Evolutionary conservation across 495 filamentous ascomycete species (phyloP), one percentile per base, ranked within the genome.

Genomic region (Xylaria palmicola): DNA sequence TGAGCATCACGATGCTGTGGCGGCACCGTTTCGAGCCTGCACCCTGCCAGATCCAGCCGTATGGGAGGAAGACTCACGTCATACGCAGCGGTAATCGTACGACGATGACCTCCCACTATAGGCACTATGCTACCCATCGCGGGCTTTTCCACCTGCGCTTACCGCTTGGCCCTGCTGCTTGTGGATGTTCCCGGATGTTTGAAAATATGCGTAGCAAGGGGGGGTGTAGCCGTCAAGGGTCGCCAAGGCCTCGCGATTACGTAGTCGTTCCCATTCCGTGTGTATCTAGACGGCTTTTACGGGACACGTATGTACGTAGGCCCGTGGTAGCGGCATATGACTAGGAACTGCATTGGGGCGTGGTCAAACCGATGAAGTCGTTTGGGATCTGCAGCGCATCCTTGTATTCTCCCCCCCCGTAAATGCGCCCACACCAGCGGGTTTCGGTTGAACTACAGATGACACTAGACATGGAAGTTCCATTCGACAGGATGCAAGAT

Each of bases 341-440:
- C 40, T 15, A 49, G 48, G 29, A 6, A 6, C 29, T 20, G 29
- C 20, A 22, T 51, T 51, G 13, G 17, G 29, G 29, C 34, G 48
- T 22, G 26, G 48, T 6, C 26, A 56, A 29, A 29, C 24, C n/a
- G 15, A 43, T 51, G 56, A 59, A 43, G 56, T 59, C 30, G 40
- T 36, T 47, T 32, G 53, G 37, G 53, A 56, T 56, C 53, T 26
- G 37, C 53, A 56, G 3, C 9, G 26, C 13, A 56, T 51, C 53
- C 53, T 56, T 56, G 53, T 44, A 32, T 40, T 44, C 44, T 56
- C 53, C 53, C 44, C 44, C 53, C 53, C 53, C 53, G 37, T 56
- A 39, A 44, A 17, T 26, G 51, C 29, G 36, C 36, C 51, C 51
- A 37, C 37, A 30, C 53, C 26, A 56, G 53, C 53, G 34, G 53